These are phyloP conservation scores for Talinum fruticosum DNA, from an alignment of 148 eudicot genomes.

Conservation along the genomic window DNA sequence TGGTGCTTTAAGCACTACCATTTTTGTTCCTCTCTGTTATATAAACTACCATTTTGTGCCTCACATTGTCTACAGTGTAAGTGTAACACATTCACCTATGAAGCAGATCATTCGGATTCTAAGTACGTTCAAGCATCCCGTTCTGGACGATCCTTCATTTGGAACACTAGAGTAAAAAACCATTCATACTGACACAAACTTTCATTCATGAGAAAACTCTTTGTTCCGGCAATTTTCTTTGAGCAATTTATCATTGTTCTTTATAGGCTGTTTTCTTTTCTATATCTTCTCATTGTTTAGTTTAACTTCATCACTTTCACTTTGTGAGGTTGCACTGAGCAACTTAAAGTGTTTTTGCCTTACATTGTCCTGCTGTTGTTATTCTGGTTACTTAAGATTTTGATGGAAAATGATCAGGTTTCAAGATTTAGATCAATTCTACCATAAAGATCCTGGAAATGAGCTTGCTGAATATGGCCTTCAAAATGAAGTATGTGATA, in stretches of 20 bases:
- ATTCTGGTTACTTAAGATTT: neutral
- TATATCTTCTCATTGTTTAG: neutral
- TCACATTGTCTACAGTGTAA: neutral
- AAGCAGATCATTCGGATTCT: neutral
- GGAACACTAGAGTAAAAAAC: neutral
- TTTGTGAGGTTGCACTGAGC: neutral
- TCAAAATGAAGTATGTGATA: conserved; percentile 75
- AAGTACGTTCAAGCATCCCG: neutral
- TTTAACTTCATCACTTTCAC: neutral
- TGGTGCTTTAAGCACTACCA: neutral
- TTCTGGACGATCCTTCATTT: neutral
- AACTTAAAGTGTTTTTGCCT: neutral
- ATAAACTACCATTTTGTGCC: neutral
- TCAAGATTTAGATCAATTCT: conserved; percentile 50
- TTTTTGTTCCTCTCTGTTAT: neutral
- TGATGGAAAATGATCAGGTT: conserved; percentile 41
- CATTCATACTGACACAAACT: neutral
- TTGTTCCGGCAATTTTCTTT: neutral
- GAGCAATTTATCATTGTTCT: neutral
- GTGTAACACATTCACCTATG: no score
- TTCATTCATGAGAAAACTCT: neutral
- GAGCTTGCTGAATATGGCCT: conserved; percentile 78
- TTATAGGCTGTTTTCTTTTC: neutral
- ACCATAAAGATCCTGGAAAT: conserved; percentile 54
- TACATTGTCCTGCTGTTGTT: neutral